These are phyloP conservation scores for Paramecium primaurelia DNA, from an alignment of 73 alveolate genomes.

Conservation along the genomic window DNA sequence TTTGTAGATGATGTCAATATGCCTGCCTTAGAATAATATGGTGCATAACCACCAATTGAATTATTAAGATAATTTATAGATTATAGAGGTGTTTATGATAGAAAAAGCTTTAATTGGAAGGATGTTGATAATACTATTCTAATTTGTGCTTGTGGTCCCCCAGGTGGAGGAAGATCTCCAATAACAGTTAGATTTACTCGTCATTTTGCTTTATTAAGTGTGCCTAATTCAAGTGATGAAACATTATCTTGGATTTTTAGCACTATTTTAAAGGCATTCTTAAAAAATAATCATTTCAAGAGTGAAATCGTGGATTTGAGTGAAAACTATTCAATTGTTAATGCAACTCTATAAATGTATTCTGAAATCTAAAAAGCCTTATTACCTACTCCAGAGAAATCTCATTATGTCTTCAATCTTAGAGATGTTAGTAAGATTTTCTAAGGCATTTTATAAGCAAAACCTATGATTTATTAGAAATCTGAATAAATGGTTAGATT, in stretches of 20 bases:
- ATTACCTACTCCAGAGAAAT: slow-evolving; percentile 92
- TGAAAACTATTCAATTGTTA: slow-evolving; percentile 46
- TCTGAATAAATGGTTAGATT: slow-evolving; percentile 84
- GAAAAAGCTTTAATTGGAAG: slow-evolving; percentile 87
- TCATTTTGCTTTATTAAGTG: slow-evolving; percentile 82
- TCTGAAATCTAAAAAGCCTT: slow-evolving; percentile 32
- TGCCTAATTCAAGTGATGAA: slow-evolving; percentile 93
- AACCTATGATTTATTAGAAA: slow-evolving; percentile 74
- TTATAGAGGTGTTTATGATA: slow-evolving; percentile 92
- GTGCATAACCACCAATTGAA: slow-evolving; percentile 98
- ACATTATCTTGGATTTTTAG: slow-evolving; percentile 86
- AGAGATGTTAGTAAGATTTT: slow-evolving; percentile 94
- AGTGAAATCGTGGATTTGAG: slow-evolving; percentile 59
- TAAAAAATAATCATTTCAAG: slow-evolving; percentile 73
- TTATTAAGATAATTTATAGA: slow-evolving; percentile 89
- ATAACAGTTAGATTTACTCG: slow-evolving; percentile 91
- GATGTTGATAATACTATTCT: slow-evolving; percentile 78
- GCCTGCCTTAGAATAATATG: slow-evolving; percentile 96
- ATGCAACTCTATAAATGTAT: slow-evolving; percentile 58
- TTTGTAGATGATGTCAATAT: slow-evolving; percentile 96
- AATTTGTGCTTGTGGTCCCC: slow-evolving; percentile 96
- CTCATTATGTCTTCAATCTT: slow-evolving; percentile 90
- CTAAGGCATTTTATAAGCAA: slow-evolving; percentile 90
- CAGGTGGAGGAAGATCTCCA: slow-evolving; percentile 96
- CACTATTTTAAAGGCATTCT: slow-evolving; percentile 84